Evolutionary conservation across 805 yeast species (phyloP).

Genomic region (Clavispora phyllophila): DNA sequence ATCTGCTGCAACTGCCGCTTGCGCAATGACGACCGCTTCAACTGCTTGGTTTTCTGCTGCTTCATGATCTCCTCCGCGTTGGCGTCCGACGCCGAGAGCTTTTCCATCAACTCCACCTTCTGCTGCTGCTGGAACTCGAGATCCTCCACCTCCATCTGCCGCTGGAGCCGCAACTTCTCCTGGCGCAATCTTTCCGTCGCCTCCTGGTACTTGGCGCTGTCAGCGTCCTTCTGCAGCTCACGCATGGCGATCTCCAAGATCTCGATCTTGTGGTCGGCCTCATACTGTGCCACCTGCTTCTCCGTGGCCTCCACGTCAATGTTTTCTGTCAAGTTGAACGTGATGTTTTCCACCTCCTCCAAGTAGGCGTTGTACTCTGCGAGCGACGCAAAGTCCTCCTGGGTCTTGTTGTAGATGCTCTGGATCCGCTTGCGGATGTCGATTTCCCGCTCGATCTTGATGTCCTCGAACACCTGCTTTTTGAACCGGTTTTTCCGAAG

Average conservation of each 20-base stretch:
- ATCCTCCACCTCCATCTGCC: constrained; percentile 48
- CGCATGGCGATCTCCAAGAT: constrained; percentile 73
- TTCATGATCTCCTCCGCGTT: constrained; percentile 37
- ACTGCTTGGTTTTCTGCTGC: constrained; percentile 33
- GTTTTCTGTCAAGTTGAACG: constrained; percentile 69
- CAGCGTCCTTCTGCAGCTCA: constrained; percentile 56
- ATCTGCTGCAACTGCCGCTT: constrained; percentile 56
- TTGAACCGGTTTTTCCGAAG: constrained; percentile 86
- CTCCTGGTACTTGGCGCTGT: constrained; percentile 63
- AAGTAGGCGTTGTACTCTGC: constrained; percentile 69
- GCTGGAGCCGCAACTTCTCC: constrained; percentile 62
- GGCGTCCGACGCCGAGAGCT: constrained; percentile 26
- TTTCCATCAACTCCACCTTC: constrained; percentile 38
- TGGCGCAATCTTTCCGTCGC: constrained; percentile 49
- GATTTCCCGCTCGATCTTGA: constrained; percentile 84
- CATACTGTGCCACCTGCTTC: constrained; percentile 60
- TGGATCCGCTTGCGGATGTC: constrained; percentile 80
- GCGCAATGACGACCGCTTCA: constrained; percentile 62
- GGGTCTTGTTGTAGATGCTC: constrained; percentile 73
- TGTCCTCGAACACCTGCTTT: constrained; percentile 87
- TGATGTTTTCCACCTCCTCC: constrained; percentile 76
- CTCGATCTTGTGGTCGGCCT: constrained; percentile 65
- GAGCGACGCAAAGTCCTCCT: constrained; percentile 60
- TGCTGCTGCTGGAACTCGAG: constrained; percentile 36
- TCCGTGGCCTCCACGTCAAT: constrained; percentile 68